Evolutionary conservation across 2,329 filamentous ascomycete genomes (phyloP).

Genomic region (Trichoderma simmonsii): DNA sequence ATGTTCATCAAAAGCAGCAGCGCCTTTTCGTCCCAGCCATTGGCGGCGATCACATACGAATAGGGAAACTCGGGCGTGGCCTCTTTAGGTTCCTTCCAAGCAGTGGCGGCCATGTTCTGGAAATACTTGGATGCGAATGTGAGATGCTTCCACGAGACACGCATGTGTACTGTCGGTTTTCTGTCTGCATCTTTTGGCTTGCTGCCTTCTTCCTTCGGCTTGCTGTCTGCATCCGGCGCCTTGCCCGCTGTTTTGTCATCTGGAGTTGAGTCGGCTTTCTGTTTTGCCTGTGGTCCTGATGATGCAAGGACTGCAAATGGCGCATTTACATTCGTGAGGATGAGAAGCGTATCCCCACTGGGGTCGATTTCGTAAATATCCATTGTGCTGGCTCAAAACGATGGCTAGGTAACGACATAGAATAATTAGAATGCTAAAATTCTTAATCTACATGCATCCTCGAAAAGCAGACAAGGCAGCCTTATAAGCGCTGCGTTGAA

Average conservation of each 20-base stretch:
- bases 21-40: conserved; percentile 34
- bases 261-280: neutral
- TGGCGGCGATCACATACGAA: neutral
- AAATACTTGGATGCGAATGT: conserved; percentile 31
- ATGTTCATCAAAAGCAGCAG: conserved; percentile 43
- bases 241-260: neutral
- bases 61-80: neutral
- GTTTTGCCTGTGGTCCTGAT: neutral
- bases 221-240: neutral
- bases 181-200: neutral
- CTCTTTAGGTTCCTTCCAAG: neutral
- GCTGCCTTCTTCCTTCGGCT: neutral
- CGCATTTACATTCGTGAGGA: neutral
- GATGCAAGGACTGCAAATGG: neutral
- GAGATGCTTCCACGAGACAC: conserved; percentile 37
- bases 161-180: conserved; percentile 2
- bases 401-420: neutral
- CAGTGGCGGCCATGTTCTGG: conserved; percentile 17
- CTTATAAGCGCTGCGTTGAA: neutral
- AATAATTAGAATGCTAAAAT: neutral
- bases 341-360: conserved; percentile 9
- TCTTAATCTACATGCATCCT: neutral
- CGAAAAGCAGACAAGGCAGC: neutral
- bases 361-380: neutral
- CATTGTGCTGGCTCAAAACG: neutral